Conservation (phyloP, 257 asterid species). For the Cynanchum wilfordii region DNA sequence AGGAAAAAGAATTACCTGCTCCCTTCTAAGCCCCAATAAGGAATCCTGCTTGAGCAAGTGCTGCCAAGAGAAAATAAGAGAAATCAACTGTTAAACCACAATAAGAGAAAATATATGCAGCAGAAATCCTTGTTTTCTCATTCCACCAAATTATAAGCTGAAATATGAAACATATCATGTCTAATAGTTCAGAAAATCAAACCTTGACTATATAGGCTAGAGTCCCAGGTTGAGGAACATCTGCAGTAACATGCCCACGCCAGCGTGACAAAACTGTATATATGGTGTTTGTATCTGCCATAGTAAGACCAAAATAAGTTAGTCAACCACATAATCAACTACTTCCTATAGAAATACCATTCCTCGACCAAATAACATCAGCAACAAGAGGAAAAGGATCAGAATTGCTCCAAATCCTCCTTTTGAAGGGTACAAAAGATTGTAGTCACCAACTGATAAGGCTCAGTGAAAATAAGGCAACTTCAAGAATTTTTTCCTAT, state of each 20-base stretch:
- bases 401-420: neutral
- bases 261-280: conserved; percentile 86
- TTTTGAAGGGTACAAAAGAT: neutral
- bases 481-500: neutral
- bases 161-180: neutral
- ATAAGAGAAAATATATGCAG: neutral
- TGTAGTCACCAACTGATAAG: too few relatives aligned
- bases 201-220: conserved; percentile 97
- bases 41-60: too few relatives aligned
- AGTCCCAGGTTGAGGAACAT: conserved; percentile 97
- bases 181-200: conserved; percentile 13
- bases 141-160: neutral
- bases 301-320: conserved; percentile 21
- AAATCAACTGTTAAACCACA: neutral
- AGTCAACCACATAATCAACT: neutral
- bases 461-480: neutral
- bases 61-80: too few relatives aligned
- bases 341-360: neutral
- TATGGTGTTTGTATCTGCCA: conserved; percentile 90
- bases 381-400: neutral
- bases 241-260: conserved; percentile 96
- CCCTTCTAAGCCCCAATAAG: too few relatives aligned
- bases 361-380: neutral
- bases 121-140: neutral
- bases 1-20: too few relatives aligned